phyloP scores from a whole-genome alignment of 2,329 filamentous ascomycete genomes.

The Neofusicoccum parvum region DNA sequence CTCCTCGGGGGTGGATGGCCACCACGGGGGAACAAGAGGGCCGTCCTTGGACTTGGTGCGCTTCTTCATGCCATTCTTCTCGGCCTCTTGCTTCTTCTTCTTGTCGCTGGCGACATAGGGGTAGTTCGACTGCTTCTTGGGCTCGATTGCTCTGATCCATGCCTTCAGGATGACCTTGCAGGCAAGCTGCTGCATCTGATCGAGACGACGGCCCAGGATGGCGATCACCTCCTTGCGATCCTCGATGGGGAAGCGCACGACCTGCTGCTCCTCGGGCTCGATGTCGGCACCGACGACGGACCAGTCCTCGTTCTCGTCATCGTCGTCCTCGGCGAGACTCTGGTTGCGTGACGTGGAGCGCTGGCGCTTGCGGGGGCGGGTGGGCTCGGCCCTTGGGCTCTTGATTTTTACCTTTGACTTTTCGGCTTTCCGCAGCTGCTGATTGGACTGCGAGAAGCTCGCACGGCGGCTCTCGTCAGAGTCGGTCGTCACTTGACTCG shows the following conservation, averaged over 20 bases:
- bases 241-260: conserved; percentile 10
- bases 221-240: conserved; percentile 9
- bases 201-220: conserved; percentile 50
- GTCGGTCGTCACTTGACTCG: conserved; percentile 18
- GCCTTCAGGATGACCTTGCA: conserved; percentile 74
- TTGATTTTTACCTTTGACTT: conserved; percentile 13
- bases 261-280: conserved; percentile 4
- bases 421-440: conserved; percentile 7
- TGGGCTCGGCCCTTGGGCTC: conserved; percentile 4
- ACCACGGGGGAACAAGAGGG: conserved; percentile 35
- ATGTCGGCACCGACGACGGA: conserved; percentile 5
- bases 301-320: conserved; percentile 20
- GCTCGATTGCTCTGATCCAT: conserved; percentile 75
- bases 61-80: conserved; percentile 8
- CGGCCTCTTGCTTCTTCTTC: conserved; percentile 44
- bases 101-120: conserved; percentile 69
- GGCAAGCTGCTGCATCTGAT: conserved; percentile 68
- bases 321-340: conserved; percentile 19
- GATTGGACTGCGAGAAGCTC: conserved; percentile 9
- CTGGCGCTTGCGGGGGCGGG: conserved; percentile 17
- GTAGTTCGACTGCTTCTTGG: conserved; percentile 75
- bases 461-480: conserved; percentile 20
- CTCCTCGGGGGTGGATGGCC: conserved; percentile 29
- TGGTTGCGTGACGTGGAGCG: conserved; percentile 21
- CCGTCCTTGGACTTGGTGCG: conserved; percentile 46